These are phyloP conservation scores for Lactarius akahatsu DNA, from an alignment of 768 basidiomycete species.

Conservation along the genomic window DNA sequence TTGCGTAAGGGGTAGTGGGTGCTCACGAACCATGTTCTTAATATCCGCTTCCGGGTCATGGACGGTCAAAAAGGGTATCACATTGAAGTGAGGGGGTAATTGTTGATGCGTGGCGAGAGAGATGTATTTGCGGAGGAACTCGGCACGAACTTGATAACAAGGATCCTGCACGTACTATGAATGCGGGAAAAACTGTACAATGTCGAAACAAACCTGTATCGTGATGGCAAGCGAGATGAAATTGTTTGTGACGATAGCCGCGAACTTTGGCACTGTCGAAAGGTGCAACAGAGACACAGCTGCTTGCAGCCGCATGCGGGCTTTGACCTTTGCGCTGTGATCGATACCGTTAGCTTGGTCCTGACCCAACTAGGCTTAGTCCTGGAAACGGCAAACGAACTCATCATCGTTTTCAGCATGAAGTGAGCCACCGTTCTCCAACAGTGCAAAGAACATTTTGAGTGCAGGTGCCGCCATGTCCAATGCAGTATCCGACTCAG, in stretches of 20 bases:
- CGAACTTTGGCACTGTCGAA: slow-evolving; percentile 56
- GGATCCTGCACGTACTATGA: slow-evolving; percentile 58
- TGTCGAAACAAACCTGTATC: slow-evolving; percentile 59
- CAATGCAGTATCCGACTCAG: slow-evolving; percentile 52
- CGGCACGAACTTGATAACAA: slow-evolving; percentile 80
- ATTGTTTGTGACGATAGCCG: slow-evolving; percentile 52
- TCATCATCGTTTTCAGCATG: slow-evolving; percentile 51
- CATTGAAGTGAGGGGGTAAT: slow-evolving; percentile 70
- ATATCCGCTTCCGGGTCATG: slow-evolving; percentile 90
- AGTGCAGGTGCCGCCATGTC: slow-evolving; percentile 74
- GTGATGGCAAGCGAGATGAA: slow-evolving; percentile 72
- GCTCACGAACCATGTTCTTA: slow-evolving; percentile 53
- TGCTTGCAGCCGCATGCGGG: slow-evolving; percentile 82
- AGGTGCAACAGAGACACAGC: slow-evolving; percentile 80
- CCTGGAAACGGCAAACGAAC: slow-evolving; percentile 38
- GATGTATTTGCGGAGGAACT: slow-evolving; percentile 74
- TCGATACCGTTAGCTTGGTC: slow-evolving; percentile 26
- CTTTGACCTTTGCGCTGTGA: slow-evolving; percentile 57
- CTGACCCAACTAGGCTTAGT: neutral
- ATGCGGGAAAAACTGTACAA: neutral
- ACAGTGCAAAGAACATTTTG: slow-evolving; percentile 69
- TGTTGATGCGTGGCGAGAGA: slow-evolving; percentile 60
- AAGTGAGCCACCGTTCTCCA: slow-evolving; percentile 68
- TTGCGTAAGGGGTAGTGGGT: neutral
- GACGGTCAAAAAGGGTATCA: slow-evolving; percentile 84